Conservation (phyloP, 257 asterid genomes). For the Rubia yunnanensis region DNA sequence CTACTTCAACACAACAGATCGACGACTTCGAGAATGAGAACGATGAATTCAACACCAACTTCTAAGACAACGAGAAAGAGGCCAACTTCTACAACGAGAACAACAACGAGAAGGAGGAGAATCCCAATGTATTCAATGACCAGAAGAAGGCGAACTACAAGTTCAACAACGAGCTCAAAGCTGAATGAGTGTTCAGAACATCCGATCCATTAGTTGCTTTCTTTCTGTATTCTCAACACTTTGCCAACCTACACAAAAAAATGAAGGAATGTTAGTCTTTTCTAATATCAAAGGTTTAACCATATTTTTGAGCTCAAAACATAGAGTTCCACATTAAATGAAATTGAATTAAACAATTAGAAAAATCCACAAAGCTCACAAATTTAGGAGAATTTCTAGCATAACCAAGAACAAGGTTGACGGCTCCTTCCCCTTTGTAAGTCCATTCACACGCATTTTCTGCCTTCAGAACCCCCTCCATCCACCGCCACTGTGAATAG, state of each 20-base stretch:
- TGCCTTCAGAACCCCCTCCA: slow-evolving; percentile 54
- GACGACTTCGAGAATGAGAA: too few species aligned
- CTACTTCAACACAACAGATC: too few species aligned
- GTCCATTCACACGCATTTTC: slow-evolving; percentile 75
- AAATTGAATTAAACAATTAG: neutral
- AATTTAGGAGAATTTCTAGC: slow-evolving; percentile 59
- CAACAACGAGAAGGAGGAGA: too few species aligned
- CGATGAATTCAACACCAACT: too few species aligned
- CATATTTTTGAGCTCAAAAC: neutral
- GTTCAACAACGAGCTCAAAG: slow-evolving; percentile 42
- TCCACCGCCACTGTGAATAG: slow-evolving; percentile 23
- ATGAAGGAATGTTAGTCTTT: slow-evolving; percentile 5
- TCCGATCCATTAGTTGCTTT: slow-evolving; percentile 40
- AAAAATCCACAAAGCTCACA: slow-evolving; percentile 26
- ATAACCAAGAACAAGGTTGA: slow-evolving; percentile 75
- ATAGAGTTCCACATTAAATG: neutral
- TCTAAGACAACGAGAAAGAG: too few species aligned
- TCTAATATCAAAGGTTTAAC: neutral
- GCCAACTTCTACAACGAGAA: too few species aligned
- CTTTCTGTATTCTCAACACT: slow-evolving; percentile 73
- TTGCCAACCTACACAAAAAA: slow-evolving; percentile 56
- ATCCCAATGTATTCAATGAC: too few species aligned
- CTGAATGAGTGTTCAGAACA: slow-evolving; percentile 40
- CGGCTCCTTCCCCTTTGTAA: slow-evolving; percentile 95
- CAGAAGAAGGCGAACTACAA: too few species aligned